Conservation (phyloP, 1,284 basidiomycete species). For the Ceratobasidium sp. region DNA sequence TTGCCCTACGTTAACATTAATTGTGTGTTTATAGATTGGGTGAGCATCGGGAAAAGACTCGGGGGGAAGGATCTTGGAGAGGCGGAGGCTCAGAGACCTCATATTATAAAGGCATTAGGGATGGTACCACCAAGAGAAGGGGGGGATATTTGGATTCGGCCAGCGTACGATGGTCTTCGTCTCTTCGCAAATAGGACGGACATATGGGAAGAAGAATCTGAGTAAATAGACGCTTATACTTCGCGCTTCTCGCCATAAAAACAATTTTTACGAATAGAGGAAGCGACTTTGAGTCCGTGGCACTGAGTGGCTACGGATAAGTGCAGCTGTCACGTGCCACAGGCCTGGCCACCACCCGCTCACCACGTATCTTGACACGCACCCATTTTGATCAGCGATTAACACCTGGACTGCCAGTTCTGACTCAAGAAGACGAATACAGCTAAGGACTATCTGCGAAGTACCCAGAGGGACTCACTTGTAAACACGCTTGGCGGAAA, state of each 20-base stretch:
- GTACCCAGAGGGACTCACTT: neutral
- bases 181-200: slow-evolving; percentile 49
- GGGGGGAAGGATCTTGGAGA: slow-evolving; percentile 53
- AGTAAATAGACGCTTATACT: neutral
- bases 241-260: neutral
- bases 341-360: neutral
- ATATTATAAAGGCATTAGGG: slow-evolving; percentile 27
- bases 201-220: slow-evolving; percentile 12
- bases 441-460: neutral
- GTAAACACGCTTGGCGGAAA: neutral
- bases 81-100: slow-evolving; percentile 44
- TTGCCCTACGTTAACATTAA: neutral
- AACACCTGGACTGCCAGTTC: neutral
- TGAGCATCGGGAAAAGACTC: slow-evolving; percentile 61
- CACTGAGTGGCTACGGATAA: slow-evolving; percentile 3
- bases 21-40: slow-evolving; percentile 57
- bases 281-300: neutral
- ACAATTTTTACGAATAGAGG: neutral
- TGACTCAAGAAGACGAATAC: neutral
- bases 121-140: slow-evolving; percentile 49
- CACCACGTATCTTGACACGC: slow-evolving; percentile 12
- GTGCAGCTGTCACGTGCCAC: neutral
- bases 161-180: slow-evolving; percentile 72
- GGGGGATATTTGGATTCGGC: slow-evolving; percentile 64
- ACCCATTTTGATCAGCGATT: neutral